A percentile compares a stretch with the other conserved stretches of the same genome.
phyloP scores from a whole-genome alignment of 768 basidiomycete species.

The Russula dissimulans region DNA sequence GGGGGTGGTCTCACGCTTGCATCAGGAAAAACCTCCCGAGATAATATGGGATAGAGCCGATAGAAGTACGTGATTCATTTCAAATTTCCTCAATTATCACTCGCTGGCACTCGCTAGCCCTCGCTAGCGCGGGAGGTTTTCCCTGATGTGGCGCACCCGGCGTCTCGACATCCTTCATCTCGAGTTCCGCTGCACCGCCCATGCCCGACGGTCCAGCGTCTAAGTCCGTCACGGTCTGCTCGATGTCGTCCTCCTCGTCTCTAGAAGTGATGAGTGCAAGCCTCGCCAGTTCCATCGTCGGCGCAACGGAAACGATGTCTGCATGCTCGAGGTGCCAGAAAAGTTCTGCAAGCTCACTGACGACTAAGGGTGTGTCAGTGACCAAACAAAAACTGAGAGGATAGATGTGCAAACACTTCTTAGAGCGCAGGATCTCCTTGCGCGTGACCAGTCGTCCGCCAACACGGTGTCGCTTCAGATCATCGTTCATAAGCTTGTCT shows the following conservation, averaged over 20 bases:
- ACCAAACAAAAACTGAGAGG: constrained; percentile 10
- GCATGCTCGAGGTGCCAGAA: constrained; percentile 69
- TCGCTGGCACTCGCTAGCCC: too few species aligned
- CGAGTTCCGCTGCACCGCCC: constrained; percentile 22
- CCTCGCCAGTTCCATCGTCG: constrained; percentile 80
- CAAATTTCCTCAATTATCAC: too few species aligned
- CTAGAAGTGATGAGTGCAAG: constrained; percentile 83
- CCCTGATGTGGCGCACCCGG: constrained; percentile 21
- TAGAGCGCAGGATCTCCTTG: constrained; percentile 74
- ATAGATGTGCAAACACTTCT: constrained; percentile 50
- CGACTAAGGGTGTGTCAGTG: constrained; percentile 41
- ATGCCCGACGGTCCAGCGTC: constrained; percentile 16
- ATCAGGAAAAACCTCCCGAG: too few species aligned
- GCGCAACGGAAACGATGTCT: constrained; percentile 61
- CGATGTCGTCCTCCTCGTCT: constrained; percentile 77
- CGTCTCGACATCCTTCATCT: constrained; percentile 23
- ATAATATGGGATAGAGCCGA: too few species aligned
- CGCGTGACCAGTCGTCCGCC: constrained; percentile 78
- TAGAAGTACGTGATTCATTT: too few species aligned
- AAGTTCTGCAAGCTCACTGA: constrained; percentile 66
- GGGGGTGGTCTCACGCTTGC: constrained; percentile 43
- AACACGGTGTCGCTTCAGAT: constrained; percentile 74
- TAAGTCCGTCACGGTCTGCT: constrained; percentile 59
- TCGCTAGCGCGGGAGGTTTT: too few species aligned
- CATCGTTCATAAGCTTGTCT: constrained; percentile 70